These are phyloP conservation scores for Wickerhamiella cacticola DNA, from an alignment of 805 yeast species.

Conservation along the genomic window DNA sequence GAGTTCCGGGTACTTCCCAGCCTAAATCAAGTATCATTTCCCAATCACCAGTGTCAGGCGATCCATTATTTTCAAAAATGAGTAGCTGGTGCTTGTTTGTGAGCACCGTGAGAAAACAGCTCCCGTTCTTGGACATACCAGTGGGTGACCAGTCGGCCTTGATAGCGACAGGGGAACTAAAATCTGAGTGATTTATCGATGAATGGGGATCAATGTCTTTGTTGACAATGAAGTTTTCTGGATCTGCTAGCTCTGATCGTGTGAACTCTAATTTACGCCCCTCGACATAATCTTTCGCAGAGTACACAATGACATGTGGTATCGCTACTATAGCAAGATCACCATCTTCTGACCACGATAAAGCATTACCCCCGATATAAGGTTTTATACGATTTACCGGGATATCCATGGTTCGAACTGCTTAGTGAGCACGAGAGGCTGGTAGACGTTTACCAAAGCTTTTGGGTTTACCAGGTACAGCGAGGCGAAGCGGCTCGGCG, in stretches of 20 bases:
- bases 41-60: background rate
- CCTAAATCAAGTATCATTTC: background rate
- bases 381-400: conserved; percentile 1
- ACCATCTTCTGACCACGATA: conserved; percentile 10
- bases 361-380: background rate
- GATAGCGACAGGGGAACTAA: background rate
- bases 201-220: background rate
- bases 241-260: conserved; percentile 2
- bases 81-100: conserved; percentile 7
- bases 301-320: conserved; percentile 8
- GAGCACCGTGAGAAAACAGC: conserved; percentile 6
- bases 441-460: no score
- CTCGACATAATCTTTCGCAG: conserved; percentile 3
- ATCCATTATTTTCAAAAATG: background rate
- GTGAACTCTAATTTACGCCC: background rate
- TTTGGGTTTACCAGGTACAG: no score
- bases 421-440: background rate
- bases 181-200: background rate
- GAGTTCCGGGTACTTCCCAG: background rate
- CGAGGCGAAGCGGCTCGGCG: no score
- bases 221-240: background rate
- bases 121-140: background rate
- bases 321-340: conserved; percentile 3
- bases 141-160: conserved; percentile 9
- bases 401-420: conserved; percentile 9